Evolutionary conservation across 306 rosid genomes (phyloP).

Genomic region (Arachis stenosperma): DNA sequence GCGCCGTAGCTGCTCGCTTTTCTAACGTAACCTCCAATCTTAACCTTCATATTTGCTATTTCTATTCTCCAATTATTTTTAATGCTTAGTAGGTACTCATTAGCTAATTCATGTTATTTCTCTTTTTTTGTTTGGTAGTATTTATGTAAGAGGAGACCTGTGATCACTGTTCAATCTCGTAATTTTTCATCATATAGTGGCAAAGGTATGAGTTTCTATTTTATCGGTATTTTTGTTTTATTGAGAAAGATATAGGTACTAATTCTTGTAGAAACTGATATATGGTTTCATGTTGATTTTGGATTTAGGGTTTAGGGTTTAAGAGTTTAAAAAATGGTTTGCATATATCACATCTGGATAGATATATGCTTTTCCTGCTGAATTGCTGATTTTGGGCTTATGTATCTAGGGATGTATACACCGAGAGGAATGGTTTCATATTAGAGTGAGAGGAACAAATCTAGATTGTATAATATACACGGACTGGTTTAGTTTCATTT

Average conservation of each 20-base stretch:
- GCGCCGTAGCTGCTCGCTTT: slow-evolving; percentile 55
- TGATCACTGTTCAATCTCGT: slow-evolving; percentile 50
- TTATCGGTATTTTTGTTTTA: no score
- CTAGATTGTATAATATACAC: no score
- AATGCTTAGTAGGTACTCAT: background rate
- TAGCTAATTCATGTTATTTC: background rate
- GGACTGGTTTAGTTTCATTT: slow-evolving; percentile 10
- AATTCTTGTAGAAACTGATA: slow-evolving; percentile 2
- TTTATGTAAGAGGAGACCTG: slow-evolving; percentile 55
- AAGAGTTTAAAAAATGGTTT: background rate
- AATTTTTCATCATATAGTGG: slow-evolving; percentile 52
- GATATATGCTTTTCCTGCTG: background rate
- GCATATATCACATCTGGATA: no score
- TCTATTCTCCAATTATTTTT: no score
- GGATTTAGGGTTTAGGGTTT: background rate
- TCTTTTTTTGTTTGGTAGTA: slow-evolving; percentile 42
- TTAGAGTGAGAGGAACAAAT: no score
- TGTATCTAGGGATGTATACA: no score
- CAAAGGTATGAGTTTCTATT: slow-evolving; percentile 50
- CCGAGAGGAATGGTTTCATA: no score
- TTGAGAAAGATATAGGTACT: no score
- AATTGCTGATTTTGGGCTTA: background rate
- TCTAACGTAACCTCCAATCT: slow-evolving; percentile 43
- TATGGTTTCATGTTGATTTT: slow-evolving; percentile 5
- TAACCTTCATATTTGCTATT: background rate